Base-by-base conservation (phyloP, 768 basidiomycete species). In the Suillus clintonianus region DNA sequence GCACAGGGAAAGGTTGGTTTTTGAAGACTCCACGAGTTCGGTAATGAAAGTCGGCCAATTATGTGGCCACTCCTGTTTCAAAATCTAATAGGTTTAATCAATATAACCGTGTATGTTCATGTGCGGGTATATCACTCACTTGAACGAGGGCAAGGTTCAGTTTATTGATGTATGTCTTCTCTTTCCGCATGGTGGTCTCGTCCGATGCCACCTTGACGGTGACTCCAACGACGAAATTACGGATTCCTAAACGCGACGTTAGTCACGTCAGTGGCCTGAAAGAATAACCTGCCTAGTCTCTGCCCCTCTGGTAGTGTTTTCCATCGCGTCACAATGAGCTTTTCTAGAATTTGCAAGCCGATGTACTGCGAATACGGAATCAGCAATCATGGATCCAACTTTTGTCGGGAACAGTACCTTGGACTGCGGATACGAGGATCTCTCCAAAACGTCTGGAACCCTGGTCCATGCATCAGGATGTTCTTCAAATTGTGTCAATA, bases 51-150 rank as follows among this genome's bases (percentile, higher is more conserved):
- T 92, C 37, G 97, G 96, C 97, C 97, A 99, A 72, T 97, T 95
- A 75, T 97, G 94, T 30, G 97, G 97, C 97, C 97, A 99, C 76
- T 98, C 97, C 82, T 99, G 97, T 79, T 99, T 99, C 67, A 99
- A 82, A 65, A 99, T 97, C 95, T 99, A 72, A 19, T 22, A 59
- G 22, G 45, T 62, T 51, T 27, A 7, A 58, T 55, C 59, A 22
- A 65, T 71, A 64, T 59, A 63, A 51, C n/a, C 42, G 4, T 5
- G 39, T 9, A 4, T 34, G 4, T 50, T 22, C 0, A 3, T 36
- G 6, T 22, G 17, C 10, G 27, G 53, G 55, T 51, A 8, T 59
- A 48, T 36, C 64, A 76, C 84, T 64, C 63, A 94, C 95, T 82
- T 97, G 94, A 61, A 99, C 94, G 54, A 99, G 85, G 24, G 96